phyloP scores from a whole-genome alignment of 345 rosid species.

The Clarkia xantiana region DNA sequence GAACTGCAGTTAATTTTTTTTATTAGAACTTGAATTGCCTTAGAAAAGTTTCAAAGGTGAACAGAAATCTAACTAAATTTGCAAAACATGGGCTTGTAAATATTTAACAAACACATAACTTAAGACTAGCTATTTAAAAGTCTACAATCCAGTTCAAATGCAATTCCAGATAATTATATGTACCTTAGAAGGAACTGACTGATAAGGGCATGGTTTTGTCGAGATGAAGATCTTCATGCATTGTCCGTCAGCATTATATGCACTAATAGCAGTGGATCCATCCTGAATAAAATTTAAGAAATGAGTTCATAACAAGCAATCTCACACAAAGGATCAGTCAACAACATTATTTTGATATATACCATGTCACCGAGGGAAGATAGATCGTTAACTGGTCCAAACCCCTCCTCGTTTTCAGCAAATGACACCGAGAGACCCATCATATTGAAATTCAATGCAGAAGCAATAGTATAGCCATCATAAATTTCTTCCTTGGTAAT shows the following conservation, averaged over 20 bases:
- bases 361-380: slow-evolving; percentile 93
- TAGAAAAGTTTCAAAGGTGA: too few species aligned
- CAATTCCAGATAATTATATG: too few species aligned
- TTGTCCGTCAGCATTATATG: slow-evolving; percentile 54
- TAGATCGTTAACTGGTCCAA: slow-evolving; percentile 76
- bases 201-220: slow-evolving; percentile 66
- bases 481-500: slow-evolving; percentile 68
- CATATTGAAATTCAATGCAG: slow-evolving; percentile 65
- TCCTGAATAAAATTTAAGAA: slow-evolving; percentile 32
- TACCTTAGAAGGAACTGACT: slow-evolving; percentile 90
- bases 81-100: too few species aligned
- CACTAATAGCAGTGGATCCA: slow-evolving; percentile 79
- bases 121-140: too few species aligned
- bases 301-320: slow-evolving; percentile 6
- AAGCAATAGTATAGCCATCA: slow-evolving; percentile 84
- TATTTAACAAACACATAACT: too few species aligned
- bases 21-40: too few species aligned
- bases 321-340: background rate
- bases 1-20: too few species aligned
- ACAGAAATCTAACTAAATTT: too few species aligned
- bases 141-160: too few species aligned
- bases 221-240: slow-evolving; percentile 75
- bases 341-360: slow-evolving; percentile 7
- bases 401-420: slow-evolving; percentile 26
- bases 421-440: slow-evolving; percentile 60